Base-by-base conservation (phyloP, 768 basidiomycete genomes). In the Piloderma croceum region DNA sequence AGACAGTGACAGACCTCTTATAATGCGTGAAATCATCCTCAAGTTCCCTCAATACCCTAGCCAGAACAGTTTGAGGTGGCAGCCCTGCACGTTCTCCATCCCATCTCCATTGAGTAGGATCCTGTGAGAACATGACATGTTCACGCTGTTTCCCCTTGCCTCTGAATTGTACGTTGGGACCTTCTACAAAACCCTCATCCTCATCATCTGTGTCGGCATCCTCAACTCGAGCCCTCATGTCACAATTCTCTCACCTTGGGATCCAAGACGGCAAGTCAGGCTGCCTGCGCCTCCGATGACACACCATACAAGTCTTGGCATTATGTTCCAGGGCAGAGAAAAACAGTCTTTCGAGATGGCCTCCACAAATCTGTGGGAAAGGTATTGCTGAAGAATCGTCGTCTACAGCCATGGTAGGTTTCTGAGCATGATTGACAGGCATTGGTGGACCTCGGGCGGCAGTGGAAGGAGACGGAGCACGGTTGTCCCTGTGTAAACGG, bases 1-100 rank as follows among this genome's bases (percentile, higher is more conserved):
- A 34, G n/a, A 38, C 43, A 25, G 41, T 18, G 17, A 27, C 25
- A 33, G 41, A 97, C 96, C 84, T 81, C 64, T 90, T 96, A 60
- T 93, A 94, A 63, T 91, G 90, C 24, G 77, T 78, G 54, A 97
- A 98, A 56, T 99, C 94, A 45, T 91, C 91, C 58, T 98, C 94
- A 6, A 99, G 69, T 61, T 94, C 90, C 44, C 83, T 60, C 22
- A 97, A 65, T 9, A 96, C 90, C 3, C 86, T 70, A 21, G 80
- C 73, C 3, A 96, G 73, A 10, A 94, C 78, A 1, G 91, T 92
- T 61, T 97, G 93, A 18, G 90, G 86, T 2, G 90, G 92, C 6
- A 88, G 50, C 27, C 27, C 58, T 45, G 54, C 61, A 31, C 52
- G 51, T 6, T 62, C 68, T 31, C 46, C 50, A n/a, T n/a, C n/a